These are phyloP conservation scores for Vicia sativa DNA, from an alignment of 306 rosid genomes.

Conservation along the genomic window DNA sequence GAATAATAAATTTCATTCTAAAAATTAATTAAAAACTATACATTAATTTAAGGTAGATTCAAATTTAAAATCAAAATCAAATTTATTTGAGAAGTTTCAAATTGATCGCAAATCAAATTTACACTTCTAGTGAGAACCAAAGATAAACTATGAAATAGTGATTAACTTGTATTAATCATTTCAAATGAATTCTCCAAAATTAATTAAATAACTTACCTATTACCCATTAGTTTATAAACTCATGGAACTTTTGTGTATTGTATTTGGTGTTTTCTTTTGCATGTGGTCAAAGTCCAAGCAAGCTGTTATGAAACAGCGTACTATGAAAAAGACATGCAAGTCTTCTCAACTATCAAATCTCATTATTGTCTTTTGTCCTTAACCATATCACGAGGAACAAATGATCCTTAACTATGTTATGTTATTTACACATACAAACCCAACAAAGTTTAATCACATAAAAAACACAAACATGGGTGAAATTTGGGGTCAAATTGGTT, in stretches of 20 bases:
- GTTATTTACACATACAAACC: background rate
- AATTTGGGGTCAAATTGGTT: slow-evolving; percentile 38
- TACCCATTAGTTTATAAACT: background rate
- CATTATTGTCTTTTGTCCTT: slow-evolving; percentile 8
- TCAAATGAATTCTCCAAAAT: too few species aligned
- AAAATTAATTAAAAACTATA: too few species aligned
- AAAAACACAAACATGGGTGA: slow-evolving; percentile 35
- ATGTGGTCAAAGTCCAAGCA: slow-evolving; percentile 4
- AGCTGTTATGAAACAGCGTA: background rate
- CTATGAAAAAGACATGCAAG: slow-evolving; percentile 6
- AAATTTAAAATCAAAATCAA: too few species aligned
- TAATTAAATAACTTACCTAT: too few species aligned
- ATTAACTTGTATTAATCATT: too few species aligned
- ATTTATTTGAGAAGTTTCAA: too few species aligned
- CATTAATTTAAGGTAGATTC: too few species aligned
- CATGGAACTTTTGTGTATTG: background rate
- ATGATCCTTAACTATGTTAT: background rate
- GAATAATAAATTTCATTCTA: too few species aligned
- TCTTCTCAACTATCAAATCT: slow-evolving; percentile 1
- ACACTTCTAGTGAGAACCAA: too few species aligned
- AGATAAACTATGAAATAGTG: too few species aligned
- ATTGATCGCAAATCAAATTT: too few species aligned
- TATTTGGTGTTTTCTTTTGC: background rate
- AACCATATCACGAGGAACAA: background rate
- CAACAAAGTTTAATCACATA: background rate